Conservation (phyloP, 352 stramenopile species). For the Lagenidium giganteum region DNA sequence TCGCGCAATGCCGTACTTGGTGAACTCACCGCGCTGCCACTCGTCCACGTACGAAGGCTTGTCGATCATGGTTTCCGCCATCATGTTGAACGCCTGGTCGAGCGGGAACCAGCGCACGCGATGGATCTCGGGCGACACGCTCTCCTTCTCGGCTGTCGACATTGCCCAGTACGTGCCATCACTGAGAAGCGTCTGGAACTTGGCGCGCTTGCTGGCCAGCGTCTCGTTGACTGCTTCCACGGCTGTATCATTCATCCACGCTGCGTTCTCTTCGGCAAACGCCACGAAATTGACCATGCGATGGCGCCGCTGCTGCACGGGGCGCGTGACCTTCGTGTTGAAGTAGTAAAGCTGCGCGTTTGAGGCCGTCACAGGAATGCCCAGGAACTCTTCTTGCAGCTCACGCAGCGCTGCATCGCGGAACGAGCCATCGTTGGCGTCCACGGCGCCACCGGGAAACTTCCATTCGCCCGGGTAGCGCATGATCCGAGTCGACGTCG, state of each 20-base stretch:
- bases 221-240: constrained; percentile 33
- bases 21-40: constrained; percentile 37
- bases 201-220: constrained; percentile 27
- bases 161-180: constrained; percentile 38
- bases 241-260: constrained; percentile 28
- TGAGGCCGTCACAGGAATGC: constrained; percentile 11
- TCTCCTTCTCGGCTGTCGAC: constrained; percentile 30
- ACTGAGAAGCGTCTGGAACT: constrained; percentile 22
- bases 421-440: constrained; percentile 29
- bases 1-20: constrained; percentile 21
- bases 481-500: constrained; percentile 37
- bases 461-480: constrained; percentile 67
- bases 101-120: constrained; percentile 52
- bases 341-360: constrained; percentile 26
- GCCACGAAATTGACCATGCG: constrained; percentile 69
- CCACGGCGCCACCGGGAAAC: constrained; percentile 46
- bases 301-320: constrained; percentile 36
- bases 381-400: constrained; percentile 53
- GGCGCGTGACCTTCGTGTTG: constrained; percentile 35
- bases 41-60: constrained; percentile 27
- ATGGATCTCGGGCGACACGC: constrained; percentile 49
- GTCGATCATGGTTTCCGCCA: constrained; percentile 21
- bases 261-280: constrained; percentile 45
- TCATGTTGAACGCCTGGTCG: constrained; percentile 39
- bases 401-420: constrained; percentile 37